Percentiles rank a stretch among this genome's conserved stretches.
Conservation (phyloP, 2,329 filamentous ascomycete species). For the Cladosporium sphaerospermum region DNA sequence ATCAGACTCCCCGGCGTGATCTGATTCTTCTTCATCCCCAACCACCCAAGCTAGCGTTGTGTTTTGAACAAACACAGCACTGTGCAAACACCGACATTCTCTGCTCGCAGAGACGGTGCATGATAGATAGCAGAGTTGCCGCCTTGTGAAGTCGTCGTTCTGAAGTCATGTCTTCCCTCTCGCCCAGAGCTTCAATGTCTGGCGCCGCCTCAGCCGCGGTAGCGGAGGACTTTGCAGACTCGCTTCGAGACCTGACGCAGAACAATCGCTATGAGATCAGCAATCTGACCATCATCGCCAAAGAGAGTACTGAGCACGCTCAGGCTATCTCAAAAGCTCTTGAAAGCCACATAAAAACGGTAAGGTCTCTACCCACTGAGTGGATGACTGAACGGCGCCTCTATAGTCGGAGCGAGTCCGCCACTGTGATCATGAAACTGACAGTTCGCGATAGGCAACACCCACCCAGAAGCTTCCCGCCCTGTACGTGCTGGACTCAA, state of each 20-base stretch:
- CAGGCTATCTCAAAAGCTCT: constrained; percentile 85
- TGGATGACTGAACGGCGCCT: too few relatives aligned
- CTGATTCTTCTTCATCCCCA: constrained; percentile 1
- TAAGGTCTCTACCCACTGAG: constrained; percentile 46
- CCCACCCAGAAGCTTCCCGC: constrained; percentile 87
- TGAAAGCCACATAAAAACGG: constrained; percentile 89
- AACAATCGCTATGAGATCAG: constrained; percentile 95
- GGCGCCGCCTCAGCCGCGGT: constrained; percentile 65
- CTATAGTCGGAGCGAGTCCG: too few relatives aligned
- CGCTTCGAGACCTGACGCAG: constrained; percentile 80
- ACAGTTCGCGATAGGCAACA: constrained; percentile 55
- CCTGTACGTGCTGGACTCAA: constrained; percentile 95
- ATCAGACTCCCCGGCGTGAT: constrained; percentile 3
- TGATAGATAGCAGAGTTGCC: constrained; percentile 9
- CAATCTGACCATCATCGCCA: constrained; percentile 93
- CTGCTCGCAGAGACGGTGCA: neutral
- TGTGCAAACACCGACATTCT: neutral
- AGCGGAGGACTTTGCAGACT: constrained; percentile 89
- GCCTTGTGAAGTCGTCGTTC: constrained; percentile 7
- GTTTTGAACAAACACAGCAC: neutral
- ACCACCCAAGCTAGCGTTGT: neutral
- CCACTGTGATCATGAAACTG: neutral
- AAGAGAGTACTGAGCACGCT: constrained; percentile 94
- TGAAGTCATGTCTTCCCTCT: constrained; percentile 52
- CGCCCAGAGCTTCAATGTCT: constrained; percentile 30